A percentile compares a stretch with the other conserved stretches of the same genome.
phyloP scores from a whole-genome alignment of 345 rosid species.

The Trapa incisa region DNA sequence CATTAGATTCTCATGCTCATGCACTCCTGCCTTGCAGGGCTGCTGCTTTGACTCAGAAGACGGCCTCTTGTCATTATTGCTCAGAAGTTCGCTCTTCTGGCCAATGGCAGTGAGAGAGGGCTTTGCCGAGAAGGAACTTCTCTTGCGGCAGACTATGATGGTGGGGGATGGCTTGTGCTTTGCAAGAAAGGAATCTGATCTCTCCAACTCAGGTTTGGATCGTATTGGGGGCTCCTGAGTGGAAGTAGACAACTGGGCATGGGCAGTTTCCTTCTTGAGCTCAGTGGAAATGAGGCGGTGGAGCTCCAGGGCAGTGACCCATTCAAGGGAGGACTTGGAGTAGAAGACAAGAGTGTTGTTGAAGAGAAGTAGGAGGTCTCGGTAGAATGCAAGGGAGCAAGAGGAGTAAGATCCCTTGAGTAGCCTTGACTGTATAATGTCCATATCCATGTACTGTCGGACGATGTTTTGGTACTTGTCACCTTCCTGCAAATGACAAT shows the following conservation, averaged over 20 bases:
- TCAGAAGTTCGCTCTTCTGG: constrained; percentile 22
- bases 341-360: constrained; percentile 48
- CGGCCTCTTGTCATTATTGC: constrained; percentile 11
- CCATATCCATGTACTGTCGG: constrained; percentile 53
- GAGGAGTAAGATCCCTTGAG: constrained; percentile 38
- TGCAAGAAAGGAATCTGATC: constrained; percentile 34
- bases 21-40: background rate
- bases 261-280: constrained; percentile 19
- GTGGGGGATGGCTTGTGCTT: constrained; percentile 33
- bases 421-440: constrained; percentile 34
- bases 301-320: constrained; percentile 38
- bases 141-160: constrained; percentile 44
- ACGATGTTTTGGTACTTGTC: constrained; percentile 30
- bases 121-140: constrained; percentile 36
- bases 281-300: constrained; percentile 27
- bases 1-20: constrained; percentile 9
- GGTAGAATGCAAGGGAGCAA: constrained; percentile 28
- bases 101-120: constrained; percentile 30
- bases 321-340: constrained; percentile 36
- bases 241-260: background rate
- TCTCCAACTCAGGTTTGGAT: constrained; percentile 26
- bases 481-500: constrained; percentile 27
- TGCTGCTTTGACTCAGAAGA: constrained; percentile 9
- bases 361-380: constrained; percentile 60
- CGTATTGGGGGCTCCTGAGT: constrained; percentile 4